These are phyloP conservation scores for Erythrobasidium yunnanense DNA, from an alignment of 768 basidiomycete species.

Conservation along the genomic window DNA sequence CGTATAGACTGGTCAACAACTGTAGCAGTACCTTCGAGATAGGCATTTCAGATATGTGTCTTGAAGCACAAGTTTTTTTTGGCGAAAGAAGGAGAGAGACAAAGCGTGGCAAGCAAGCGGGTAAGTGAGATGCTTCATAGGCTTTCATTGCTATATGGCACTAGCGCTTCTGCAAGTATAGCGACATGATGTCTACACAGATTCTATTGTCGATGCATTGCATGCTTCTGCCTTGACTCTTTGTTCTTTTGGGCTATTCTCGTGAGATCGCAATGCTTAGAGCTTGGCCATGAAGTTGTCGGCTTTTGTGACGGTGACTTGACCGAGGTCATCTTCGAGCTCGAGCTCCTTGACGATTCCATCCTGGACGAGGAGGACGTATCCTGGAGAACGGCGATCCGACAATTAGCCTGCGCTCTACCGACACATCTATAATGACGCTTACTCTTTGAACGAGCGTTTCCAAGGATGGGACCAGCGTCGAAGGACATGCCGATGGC, in stretches of 20 bases:
- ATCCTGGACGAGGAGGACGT: conserved; percentile 16
- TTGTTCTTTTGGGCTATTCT: neutral
- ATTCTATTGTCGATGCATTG: neutral
- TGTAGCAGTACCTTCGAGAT: too few species aligned
- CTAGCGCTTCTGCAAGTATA: too few species aligned
- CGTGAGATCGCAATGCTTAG: neutral
- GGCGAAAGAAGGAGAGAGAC: too few species aligned
- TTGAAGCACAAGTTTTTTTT: too few species aligned
- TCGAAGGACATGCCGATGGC: conserved; percentile 19
- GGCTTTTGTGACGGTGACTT: neutral
- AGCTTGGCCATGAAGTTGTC: conserved; percentile 11
- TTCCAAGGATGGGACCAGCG: conserved; percentile 8
- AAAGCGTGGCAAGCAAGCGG: too few species aligned
- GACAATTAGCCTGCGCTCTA: neutral
- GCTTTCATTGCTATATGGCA: too few species aligned
- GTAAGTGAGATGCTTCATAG: too few species aligned
- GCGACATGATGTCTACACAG: too few species aligned
- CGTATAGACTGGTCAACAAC: too few species aligned
- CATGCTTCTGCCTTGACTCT: too few species aligned
- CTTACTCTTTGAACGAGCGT: neutral
- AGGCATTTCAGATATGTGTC: too few species aligned
- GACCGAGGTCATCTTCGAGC: neutral
- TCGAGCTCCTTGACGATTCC: conserved; percentile 13
- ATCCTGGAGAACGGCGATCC: neutral
- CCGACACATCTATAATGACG: neutral